Evolutionary conservation across 2,329 filamentous ascomycete genomes (phyloP), one percentile per base, ranked within the genome.

Genomic region (Simplicillium sp.): DNA sequence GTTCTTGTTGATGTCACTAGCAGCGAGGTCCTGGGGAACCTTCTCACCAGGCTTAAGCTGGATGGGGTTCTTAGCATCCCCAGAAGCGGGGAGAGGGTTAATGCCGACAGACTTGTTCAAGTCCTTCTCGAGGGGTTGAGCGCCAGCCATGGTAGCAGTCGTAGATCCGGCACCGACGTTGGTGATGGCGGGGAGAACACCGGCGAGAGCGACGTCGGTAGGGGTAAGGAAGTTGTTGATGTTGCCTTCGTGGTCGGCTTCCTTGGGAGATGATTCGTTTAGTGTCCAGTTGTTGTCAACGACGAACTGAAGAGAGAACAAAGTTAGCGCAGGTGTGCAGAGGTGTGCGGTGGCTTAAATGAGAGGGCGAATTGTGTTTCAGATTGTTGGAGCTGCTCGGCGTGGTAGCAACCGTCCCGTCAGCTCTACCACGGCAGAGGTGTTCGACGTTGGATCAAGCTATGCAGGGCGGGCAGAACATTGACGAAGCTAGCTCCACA

Each of bases 201-300:
- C 54, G 49, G 66, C 60, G 50, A 60, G 61, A 45, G 61, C 51
- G 40, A 95, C 83, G 56, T 87, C 75, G 47, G 87, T 77, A 43
- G 84, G 79, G 33, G 77, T 75, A 43, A 98, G 75, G 48, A 96
- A 80, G 77, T 97, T 97, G 75, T 97, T 97, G 54, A 88, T 71
- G 73, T 90, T 95, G 55, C 85, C 84, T 55, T 80, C 72, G 49
- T 76, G 74, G 70, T 96, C 90, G 56, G 79, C 77, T 66, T 96
- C 89, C 65, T 84, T 82, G 44, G 85, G 84, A 34, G 82, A 84
- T 44, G 80, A 79, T 53, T 82, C 78, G 64, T 96, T 89, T 60
- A 81, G 84, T 38, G 80, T 80, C 92, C 92, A 98, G 52, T 76
- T 77, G 51, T 85, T 87, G 74, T 98, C 87, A 50, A 96, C 90